Percentiles rank a stretch among this genome's conserved stretches.
These are phyloP conservation scores for Pythium guiyangense DNA, from an alignment of 352 stramenopile genomes.

Conservation along the genomic window DNA sequence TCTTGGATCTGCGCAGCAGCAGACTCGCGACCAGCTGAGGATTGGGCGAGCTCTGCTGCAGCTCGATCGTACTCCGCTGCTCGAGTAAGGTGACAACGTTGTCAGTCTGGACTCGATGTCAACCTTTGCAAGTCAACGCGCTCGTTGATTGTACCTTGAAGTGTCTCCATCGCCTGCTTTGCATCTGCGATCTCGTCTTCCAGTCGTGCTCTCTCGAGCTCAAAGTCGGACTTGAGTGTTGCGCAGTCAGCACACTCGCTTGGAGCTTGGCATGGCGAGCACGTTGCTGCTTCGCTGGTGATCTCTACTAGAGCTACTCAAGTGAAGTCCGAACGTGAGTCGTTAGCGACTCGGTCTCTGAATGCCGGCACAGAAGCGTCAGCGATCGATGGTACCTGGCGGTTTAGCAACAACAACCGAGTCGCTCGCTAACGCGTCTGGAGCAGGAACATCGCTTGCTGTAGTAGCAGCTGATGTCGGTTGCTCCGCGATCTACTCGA, in stretches of 20 bases:
- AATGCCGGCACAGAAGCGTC: too few relatives aligned
- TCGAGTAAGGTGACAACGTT: neutral
- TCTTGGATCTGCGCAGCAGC: conserved; percentile 18
- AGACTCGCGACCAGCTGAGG: conserved; percentile 6
- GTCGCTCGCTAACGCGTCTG: too few relatives aligned
- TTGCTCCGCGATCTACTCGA: too few relatives aligned
- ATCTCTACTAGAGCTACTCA: neutral
- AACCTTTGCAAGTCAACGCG: neutral
- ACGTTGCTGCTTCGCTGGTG: neutral
- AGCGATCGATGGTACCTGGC: neutral
- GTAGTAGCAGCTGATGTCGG: too few relatives aligned
- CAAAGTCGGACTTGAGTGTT: conserved; percentile 1
- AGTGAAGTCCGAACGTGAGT: neutral
- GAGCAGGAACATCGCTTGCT: neutral
- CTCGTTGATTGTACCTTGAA: conserved; percentile 6
- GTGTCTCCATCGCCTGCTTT: conserved; percentile 4
- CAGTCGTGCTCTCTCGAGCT: conserved; percentile 1
- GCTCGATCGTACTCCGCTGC: conserved; percentile 29
- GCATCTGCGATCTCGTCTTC: conserved; percentile 10
- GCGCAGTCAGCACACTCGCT: conserved; percentile 3
- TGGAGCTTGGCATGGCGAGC: neutral
- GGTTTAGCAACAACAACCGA: neutral
- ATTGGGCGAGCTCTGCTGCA: conserved; percentile 13
- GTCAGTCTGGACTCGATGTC: neutral
- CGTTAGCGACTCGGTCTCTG: too few relatives aligned